Conservation (phyloP, 164 flowering plant species). For the Berberis vulgaris region DNA sequence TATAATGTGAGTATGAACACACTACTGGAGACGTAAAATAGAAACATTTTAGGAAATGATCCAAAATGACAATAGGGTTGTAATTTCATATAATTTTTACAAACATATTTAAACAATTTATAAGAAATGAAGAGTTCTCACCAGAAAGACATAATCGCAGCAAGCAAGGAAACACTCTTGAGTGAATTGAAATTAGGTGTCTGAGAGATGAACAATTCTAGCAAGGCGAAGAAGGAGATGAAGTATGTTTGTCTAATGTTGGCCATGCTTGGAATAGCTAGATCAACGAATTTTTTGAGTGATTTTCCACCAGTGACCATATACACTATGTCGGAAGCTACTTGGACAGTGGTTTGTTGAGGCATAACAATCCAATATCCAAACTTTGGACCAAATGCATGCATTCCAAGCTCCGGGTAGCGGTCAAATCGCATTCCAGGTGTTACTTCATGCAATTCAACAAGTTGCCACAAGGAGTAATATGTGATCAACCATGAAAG, state of each 20-base stretch:
- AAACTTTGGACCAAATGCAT: background rate
- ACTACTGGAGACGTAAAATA: background rate
- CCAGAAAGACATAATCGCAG: background rate
- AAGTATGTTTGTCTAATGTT: background rate
- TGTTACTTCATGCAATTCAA: background rate
- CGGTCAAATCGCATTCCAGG: background rate
- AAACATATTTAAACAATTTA: background rate
- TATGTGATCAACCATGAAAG: too few relatives aligned
- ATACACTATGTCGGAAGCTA: background rate
- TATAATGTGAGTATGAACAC: background rate
- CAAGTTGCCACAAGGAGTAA: too few relatives aligned
- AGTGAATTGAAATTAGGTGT: constrained; percentile 1
- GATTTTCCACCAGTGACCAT: background rate
- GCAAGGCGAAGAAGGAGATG: background rate
- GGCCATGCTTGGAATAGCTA: background rate
- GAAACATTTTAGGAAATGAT: background rate
- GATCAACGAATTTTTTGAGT: background rate
- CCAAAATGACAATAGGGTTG: background rate
- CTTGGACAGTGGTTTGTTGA: background rate
- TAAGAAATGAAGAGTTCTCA: background rate
- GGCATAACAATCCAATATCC: background rate
- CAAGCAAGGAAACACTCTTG: background rate
- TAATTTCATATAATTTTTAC: too few relatives aligned
- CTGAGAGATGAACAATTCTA: background rate
- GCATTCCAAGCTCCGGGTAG: background rate